These are phyloP conservation scores for Dryadomyces quercus-mongolicae DNA, from an alignment of 2,329 filamentous ascomycete species.

Conservation along the genomic window DNA sequence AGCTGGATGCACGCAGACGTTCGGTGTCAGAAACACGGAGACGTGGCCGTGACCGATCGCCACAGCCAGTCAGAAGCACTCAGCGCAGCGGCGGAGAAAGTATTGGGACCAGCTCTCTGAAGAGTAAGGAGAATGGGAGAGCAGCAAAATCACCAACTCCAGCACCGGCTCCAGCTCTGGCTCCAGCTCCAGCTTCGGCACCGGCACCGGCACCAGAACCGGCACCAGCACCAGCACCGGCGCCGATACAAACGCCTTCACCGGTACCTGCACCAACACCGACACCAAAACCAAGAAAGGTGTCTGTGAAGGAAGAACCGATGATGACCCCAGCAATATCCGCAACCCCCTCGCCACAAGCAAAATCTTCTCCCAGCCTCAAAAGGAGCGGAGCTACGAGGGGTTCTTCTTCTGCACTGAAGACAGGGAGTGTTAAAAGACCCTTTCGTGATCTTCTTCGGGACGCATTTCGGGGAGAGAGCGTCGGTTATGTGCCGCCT, in stretches of 20 bases:
- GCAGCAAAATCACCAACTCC: background rate
- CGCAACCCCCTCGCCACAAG: conserved; percentile 7
- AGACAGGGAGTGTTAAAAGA: conserved; percentile 28
- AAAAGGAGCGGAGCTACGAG: conserved; percentile 46
- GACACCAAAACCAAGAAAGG: conserved; percentile 11
- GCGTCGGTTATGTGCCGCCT: conserved; percentile 31
- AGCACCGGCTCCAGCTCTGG: background rate
- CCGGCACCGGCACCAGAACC: background rate
- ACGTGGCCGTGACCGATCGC: background rate
- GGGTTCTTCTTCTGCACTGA: conserved; percentile 34
- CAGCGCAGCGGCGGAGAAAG: background rate
- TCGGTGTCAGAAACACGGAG: conserved; percentile 9
- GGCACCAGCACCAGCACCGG: background rate
- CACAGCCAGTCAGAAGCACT: background rate
- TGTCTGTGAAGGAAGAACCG: conserved; percentile 17
- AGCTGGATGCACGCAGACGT: conserved; percentile 11
- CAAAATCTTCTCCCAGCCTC: conserved; percentile 21
- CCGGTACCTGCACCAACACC: background rate
- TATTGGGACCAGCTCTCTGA: background rate
- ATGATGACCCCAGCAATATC: conserved; percentile 17
- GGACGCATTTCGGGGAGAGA: conserved; percentile 52
- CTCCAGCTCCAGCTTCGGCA: background rate
- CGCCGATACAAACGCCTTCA: background rate
- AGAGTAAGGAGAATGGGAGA: background rate
- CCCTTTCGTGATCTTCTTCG: conserved; percentile 46